Conservation (phyloP, 805 yeast species). For the Lachancea sp. region DNA sequence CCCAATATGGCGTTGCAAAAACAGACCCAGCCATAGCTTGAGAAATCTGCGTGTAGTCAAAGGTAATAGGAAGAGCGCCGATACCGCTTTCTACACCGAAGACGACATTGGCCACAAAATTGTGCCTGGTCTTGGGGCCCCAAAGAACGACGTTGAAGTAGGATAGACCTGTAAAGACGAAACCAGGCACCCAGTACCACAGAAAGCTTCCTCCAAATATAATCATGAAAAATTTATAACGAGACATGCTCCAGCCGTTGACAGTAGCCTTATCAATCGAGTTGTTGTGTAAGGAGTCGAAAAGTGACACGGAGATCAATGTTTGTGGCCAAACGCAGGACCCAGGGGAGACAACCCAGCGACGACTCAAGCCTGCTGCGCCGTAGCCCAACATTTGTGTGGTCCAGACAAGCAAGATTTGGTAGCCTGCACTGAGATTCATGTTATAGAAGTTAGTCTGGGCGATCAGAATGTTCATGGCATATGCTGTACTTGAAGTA, state of each 20-base stretch:
- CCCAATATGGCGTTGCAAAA: slow-evolving; percentile 47
- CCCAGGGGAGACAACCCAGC: slow-evolving; percentile 54
- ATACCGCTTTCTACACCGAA: slow-evolving; percentile 55
- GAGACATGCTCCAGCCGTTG: slow-evolving; percentile 54
- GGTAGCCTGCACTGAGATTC: slow-evolving; percentile 43
- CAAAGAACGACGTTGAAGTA: slow-evolving; percentile 45
- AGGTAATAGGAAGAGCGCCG: slow-evolving; percentile 50
- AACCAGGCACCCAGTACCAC: slow-evolving; percentile 67
- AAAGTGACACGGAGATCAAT: slow-evolving; percentile 51
- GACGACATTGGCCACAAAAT: slow-evolving; percentile 52
- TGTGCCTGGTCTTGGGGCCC: slow-evolving; percentile 36
- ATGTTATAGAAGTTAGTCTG: slow-evolving; percentile 40
- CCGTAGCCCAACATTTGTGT: slow-evolving; percentile 64
- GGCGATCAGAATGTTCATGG: slow-evolving; percentile 50
- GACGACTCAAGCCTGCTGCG: slow-evolving; percentile 54
- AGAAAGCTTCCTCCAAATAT: slow-evolving; percentile 40
- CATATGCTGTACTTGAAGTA: slow-evolving; percentile 44
- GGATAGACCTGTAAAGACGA: slow-evolving; percentile 52
- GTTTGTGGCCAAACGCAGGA: slow-evolving; percentile 59
- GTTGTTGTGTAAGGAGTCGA: slow-evolving; percentile 43
- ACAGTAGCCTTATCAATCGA: slow-evolving; percentile 38
- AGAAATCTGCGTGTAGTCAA: slow-evolving; percentile 54
- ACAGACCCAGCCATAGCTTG: slow-evolving; percentile 48
- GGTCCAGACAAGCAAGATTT: slow-evolving; percentile 45
- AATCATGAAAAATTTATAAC: slow-evolving; percentile 43